These are phyloP conservation scores for Debaryomyces castellii DNA, from an alignment of 805 yeast genomes.

Conservation along the genomic window DNA sequence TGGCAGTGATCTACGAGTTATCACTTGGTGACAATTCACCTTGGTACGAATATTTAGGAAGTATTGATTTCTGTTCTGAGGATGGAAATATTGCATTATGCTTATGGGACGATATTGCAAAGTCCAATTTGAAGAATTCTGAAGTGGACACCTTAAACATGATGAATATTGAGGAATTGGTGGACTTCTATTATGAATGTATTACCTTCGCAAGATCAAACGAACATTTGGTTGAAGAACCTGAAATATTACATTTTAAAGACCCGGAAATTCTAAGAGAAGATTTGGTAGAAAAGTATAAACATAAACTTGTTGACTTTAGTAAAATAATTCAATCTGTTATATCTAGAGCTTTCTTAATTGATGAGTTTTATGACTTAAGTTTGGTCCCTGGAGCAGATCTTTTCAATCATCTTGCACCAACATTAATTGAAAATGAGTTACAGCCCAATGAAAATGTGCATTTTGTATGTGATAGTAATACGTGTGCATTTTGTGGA, in stretches of 20 bases:
- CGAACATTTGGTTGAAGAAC: constrained; percentile 28
- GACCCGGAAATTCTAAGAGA: constrained; percentile 12
- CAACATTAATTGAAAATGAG: constrained; percentile 20
- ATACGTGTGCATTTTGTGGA: constrained; percentile 33
- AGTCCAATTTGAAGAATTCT: constrained; percentile 53
- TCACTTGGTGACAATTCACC: constrained; percentile 65
- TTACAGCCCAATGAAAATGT: constrained; percentile 49
- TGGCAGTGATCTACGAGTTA: constrained; percentile 73
- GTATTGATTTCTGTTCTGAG: constrained; percentile 41
- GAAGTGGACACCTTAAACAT: constrained; percentile 63
- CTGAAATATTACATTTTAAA: constrained; percentile 28
- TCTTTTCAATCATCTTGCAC: constrained; percentile 70
- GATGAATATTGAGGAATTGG: constrained; percentile 47
- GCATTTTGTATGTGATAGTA: constrained; percentile 53
- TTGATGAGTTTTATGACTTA: constrained; percentile 72
- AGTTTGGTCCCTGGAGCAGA: constrained; percentile 92
- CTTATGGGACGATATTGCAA: constrained; percentile 58
- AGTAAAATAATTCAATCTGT: constrained; percentile 60
- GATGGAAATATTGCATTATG: constrained; percentile 52
- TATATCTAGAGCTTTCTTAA: constrained; percentile 76
- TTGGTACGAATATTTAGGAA: constrained; percentile 67
- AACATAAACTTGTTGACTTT: constrained; percentile 41
- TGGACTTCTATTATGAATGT: constrained; percentile 38
- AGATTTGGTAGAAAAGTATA: constrained; percentile 12
- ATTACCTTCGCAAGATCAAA: constrained; percentile 39